A percentile compares a stretch with the other conserved stretches of the same genome.
These are phyloP conservation scores for Coemansia biformis DNA, from an alignment of 192 early-diverging fungal genomes.

Conservation along the genomic window DNA sequence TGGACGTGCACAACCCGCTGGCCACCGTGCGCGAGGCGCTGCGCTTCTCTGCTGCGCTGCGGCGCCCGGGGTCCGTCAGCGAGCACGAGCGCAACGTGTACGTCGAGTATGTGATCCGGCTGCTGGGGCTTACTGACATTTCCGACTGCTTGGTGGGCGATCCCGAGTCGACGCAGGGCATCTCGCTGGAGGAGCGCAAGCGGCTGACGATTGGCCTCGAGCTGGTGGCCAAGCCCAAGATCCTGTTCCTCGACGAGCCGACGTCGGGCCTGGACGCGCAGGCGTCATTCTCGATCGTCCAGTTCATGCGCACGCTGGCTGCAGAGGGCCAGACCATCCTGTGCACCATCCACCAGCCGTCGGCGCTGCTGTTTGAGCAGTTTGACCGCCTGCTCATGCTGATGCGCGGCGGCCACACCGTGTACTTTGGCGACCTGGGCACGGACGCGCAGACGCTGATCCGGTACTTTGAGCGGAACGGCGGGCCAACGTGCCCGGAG, in stretches of 20 bases:
- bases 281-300: slow-evolving; percentile 67
- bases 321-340: slow-evolving; percentile 64
- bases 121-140: slow-evolving; percentile 71
- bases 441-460: slow-evolving; percentile 58
- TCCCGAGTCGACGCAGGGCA: slow-evolving; percentile 65
- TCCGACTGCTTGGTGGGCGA: slow-evolving; percentile 69
- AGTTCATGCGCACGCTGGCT: slow-evolving; percentile 64
- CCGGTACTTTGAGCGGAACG: slow-evolving; percentile 68
- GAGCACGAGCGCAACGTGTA: slow-evolving; percentile 63
- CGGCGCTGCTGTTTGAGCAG: slow-evolving; percentile 74
- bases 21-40: slow-evolving; percentile 65
- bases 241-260: slow-evolving; percentile 87
- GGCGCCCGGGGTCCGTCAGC: slow-evolving; percentile 60
- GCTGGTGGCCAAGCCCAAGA: slow-evolving; percentile 70
- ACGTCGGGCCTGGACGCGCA: slow-evolving; percentile 81
- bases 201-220: slow-evolving; percentile 82
- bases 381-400: slow-evolving; percentile 81
- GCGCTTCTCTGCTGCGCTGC: slow-evolving; percentile 61
- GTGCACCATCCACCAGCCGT: slow-evolving; percentile 86
- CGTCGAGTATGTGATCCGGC: slow-evolving; percentile 68
- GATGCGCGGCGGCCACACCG: slow-evolving; percentile 71
- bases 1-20: slow-evolving; percentile 72
- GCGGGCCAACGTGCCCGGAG: slow-evolving; percentile 60
- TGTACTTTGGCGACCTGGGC: slow-evolving; percentile 80
- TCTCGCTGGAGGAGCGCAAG: slow-evolving; percentile 84